Evolutionary conservation across 2,329 filamentous ascomycete genomes (phyloP), one percentile per base, ranked within the genome.

Genomic region (Venturia nashicola): DNA sequence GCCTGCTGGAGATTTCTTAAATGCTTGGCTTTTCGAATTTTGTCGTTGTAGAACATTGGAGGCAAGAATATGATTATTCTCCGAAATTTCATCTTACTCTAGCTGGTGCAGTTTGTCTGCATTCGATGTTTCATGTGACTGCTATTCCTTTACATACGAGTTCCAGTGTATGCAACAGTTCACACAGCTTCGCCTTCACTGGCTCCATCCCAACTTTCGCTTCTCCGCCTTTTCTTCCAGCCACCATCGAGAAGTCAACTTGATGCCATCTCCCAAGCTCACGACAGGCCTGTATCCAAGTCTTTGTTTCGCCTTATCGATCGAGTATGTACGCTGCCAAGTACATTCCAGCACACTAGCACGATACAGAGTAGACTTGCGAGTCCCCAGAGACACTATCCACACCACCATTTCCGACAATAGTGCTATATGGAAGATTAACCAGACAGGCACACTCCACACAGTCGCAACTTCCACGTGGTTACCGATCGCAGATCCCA

Each of bases 401-500:
- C 65, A 61, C 20, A 62, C 23, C 1, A 57, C 36, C 36, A 14
- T 62, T 76, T 78, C 63, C 75, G 70, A 61, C 71, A 74, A 69
- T 85, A 82, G 43, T 77, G 75, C 9, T 77, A 64, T 61, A 74
- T 70, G 0, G 27, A 64, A 27, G 18, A 36, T 36, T 11, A 64
- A n/a, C 20, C n/a, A 23, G 18, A 46, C 20, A 40, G 27, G 20
- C 18, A 63, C 16, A 34, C 20, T 20, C 74, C 78, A 81, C 8
- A 80, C 82, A 66, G 83, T 59, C 4, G 67, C 44, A 64, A 74
- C 69, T 0, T 83, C 82, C 8, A 84, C 65, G n/a, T 23, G 63
- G 12, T 60, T 54, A 0, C 77, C 82, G 68, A 84, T 84, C 39
- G 78, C 71, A 8, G 78, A 80, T 90, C 90, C 97, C 59, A 96